Base-by-base conservation (phyloP, 1,284 basidiomycete genomes). In the Fomitopsis schrenkii region DNA sequence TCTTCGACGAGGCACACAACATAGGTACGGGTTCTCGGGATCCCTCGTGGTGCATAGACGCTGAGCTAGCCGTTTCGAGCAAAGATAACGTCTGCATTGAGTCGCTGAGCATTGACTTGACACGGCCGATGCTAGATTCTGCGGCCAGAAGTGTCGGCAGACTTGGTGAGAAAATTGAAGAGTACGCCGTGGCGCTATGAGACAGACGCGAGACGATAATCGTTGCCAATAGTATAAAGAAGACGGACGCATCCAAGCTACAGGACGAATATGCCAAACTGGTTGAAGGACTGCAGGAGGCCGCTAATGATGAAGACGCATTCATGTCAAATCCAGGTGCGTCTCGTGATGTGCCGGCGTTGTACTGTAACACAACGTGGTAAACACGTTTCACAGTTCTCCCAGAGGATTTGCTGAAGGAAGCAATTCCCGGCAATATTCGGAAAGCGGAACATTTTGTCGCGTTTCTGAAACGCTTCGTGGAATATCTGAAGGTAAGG, bases 1-100 rank as follows among this genome's bases (percentile, higher is more conserved):
- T 99, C 0, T 99, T 99, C 70, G 97, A 99, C 73, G 97, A 99
- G 75, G 97, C 97, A 8, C 97, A 99, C 78, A 99, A 99, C 73
- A 99, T 99, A 62, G 95, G 94, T 95, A 67, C 63, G 82, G 70
- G 35, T 17, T 38, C 15, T 48, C 35, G 15, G 52, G 15, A 17
- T 12, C 26, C 22, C 26, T 41, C 33, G 28, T 44, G 52, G 17
- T 22, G 17, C 52, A 44, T 45, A 56, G 58, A 44, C 45, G 35
- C 55, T 64, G 15, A 59, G 46, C 48, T 38, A 53, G 38, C 58
- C 46, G 28, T 55, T 22, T 54, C 54, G 22, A 17, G 30, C 14
- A 12, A 68, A 90, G 97, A 99, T 74, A 99, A 99, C 74, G 97
- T 99, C 58, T 99, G 97, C 76, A 97, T 99, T 73, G 97, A 99